Evolutionary conservation across 257 asterid species (phyloP), one percentile per base, ranked within the genome.

Genomic region (Solanum appendiculatum): DNA sequence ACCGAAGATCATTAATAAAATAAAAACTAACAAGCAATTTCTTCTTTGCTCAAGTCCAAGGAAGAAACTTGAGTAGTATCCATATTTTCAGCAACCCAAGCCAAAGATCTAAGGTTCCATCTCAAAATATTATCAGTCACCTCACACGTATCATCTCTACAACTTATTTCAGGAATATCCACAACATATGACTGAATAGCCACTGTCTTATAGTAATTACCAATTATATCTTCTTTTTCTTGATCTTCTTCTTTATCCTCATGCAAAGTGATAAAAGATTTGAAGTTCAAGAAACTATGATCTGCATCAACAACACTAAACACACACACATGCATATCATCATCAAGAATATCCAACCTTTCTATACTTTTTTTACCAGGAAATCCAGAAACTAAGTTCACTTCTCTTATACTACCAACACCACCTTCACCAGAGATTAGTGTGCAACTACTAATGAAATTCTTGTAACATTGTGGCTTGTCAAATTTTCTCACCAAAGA

Each of bases 151-250:
- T 94, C 95, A 7, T 89, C 89, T 34, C 42, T 84, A 36, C 93
- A 86, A 64, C 92, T 94, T 21, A 87, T 94, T 82, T 77, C 87
- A 31, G 95, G 96, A 23, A 94, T 51, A 92, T 94, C 95, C 86
- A 91, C 96, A 42, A 89, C 94, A 39, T 90, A 94, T 8, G 96
- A 90, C 66, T 93, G 92, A 85, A 91, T 83, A 89, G 88, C 93
- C 92, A 92, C 91, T 51, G 95, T 93, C 84, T 87, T 77, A 15
- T 6, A 44, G 29, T n/a, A 58, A n/a, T n/a, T 58, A 21, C 29
- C 14, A 7, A 15, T 69, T 7, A 10, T 31, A 23, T 21, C 58
- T 11, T 29, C 11, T 27, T 70, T 63, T 9, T 29, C 51, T 8
- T 14, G 48, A 48, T 16, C 60, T 18, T 81, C 85, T 0, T 15